Evolutionary conservation across 2,329 filamentous ascomycete species (phyloP), one percentile per base, ranked within the genome.

Genomic region (Colletotrichum sojae): DNA sequence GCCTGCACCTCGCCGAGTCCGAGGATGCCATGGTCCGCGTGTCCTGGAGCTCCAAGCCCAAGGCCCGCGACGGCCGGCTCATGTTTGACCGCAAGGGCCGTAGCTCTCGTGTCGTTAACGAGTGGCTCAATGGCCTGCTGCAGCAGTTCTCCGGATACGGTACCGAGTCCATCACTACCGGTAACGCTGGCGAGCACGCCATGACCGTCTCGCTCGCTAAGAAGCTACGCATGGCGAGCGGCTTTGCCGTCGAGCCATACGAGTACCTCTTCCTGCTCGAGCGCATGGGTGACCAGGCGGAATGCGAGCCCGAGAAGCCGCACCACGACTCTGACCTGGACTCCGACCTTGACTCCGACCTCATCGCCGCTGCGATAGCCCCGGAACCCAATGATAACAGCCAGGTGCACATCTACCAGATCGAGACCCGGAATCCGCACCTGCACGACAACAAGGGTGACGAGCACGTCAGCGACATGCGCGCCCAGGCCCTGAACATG

Each of bases 401-500:
- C 5, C 39, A 22, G 39, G 48, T 61, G 18, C 46, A 54, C 13
- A 61, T 66, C 40, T 27, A 60, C 18, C 63, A 66, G 31, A 59
- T 60, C 45, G 48, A 54, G 63, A 60, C 63, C 16, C 63, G 56
- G 18, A 66, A 53, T 48, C 63, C 63, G 16, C 55, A 66, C 39
- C 20, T 66, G 15, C 63, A 61, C 49, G 55, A 66, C 55, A 54
- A 60, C 25, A 66, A 66, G 48, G 63, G 63, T 48, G 57, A 59
- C 25, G 56, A 60, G n/a, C 63, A 66, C 18, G 63, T 66, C 36
- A 46, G 39, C 22, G 63, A 39, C 13, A 66, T 66, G 63, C 48
- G 49, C 36, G 22, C 22, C 6, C 63, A 61, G 55, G 63, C 36
- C 16, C 40, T 61, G 9, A 36, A 54, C 10, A 39, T 60, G 46